Conservation (phyloP, 2,329 filamentous ascomycete species). For the Didymella glomerata region DNA sequence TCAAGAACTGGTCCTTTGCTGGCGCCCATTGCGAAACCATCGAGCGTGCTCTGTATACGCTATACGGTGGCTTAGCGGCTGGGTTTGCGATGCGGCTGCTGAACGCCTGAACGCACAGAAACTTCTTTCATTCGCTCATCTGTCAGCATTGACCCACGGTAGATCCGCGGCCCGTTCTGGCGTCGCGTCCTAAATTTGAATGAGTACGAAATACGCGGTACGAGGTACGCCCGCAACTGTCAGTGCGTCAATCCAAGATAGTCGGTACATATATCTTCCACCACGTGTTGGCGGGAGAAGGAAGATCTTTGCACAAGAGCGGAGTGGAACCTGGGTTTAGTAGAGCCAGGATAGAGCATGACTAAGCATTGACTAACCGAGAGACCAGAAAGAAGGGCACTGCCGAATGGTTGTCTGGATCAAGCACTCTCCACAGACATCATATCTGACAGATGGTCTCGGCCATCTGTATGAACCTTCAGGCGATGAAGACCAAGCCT, state of each 20-base stretch:
- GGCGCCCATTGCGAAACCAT: constrained; percentile 1
- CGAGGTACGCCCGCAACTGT: constrained; percentile 4
- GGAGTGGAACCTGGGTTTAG: neutral
- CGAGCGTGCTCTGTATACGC: constrained; percentile 7
- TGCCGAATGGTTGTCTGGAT: neutral
- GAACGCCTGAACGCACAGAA: neutral
- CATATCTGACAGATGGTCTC: neutral
- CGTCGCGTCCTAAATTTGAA: neutral
- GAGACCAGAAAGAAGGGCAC: too few species aligned
- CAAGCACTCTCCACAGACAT: neutral
- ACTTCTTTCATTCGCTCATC: constrained; percentile 2
- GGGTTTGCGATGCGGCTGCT: neutral
- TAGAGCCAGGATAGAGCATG: too few species aligned
- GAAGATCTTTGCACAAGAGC: neutral
- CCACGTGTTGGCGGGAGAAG: neutral
- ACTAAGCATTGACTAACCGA: constrained; percentile 1
- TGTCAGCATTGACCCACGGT: neutral
- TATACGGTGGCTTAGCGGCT: constrained; percentile 4
- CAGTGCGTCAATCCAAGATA: neutral
- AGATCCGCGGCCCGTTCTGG: constrained; percentile 4
- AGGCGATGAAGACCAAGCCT: neutral
- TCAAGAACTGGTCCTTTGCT: neutral
- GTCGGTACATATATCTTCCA: neutral
- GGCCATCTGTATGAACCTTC: neutral
- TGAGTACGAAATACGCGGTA: constrained; percentile 12